Base-by-base conservation (phyloP, 1,284 basidiomycete genomes). In the Trichosporon coremiiforme region DNA sequence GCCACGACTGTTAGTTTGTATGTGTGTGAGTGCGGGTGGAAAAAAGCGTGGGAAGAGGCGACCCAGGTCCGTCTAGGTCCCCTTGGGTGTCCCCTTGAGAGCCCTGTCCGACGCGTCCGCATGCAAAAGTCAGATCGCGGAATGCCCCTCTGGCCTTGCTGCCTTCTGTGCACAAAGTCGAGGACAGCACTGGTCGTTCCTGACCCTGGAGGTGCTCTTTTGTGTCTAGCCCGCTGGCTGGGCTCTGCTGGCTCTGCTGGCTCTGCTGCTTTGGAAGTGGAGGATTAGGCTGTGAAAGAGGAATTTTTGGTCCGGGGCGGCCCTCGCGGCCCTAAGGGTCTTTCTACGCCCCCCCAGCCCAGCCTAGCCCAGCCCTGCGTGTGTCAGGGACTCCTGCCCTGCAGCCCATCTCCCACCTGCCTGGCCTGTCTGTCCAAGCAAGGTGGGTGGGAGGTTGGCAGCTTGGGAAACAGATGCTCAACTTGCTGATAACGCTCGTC, bases 11-110 rank as follows among this genome's bases (percentile, higher is more conserved):
- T 10, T 13, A 38, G 36, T 38, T 38, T 38, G 36, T 10, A 38
- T 45, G 41, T n/a, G 41, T 45, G 41, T 13, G 41, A 45, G 41
- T n/a, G 50, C 20, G 50, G n/a, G 50, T 53, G n/a, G 50, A 53
- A 53, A 53, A 53, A 53, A 53, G 50, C 50, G 50, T 53, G 50
- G 50, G 50, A 53, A 53, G 20, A 53, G 22, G 22, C n/a, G 50
- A 53, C 50, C n/a, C 50, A 53, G 50, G 50, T 53, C 20, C 50
- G 20, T 17, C 8, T 25, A 25, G 25, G 25, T 25, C 25, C 25
- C 25, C 25, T 25, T 25, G 25, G 25, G 25, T 25, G 25, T 25
- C 25, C 25, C 25, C 45, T 20, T 38, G 33, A 6, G 33, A 6
- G 22, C 22, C 22, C 50, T 53, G 50, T 53, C 17, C 50, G 50